A percentile compares a stretch with the other conserved stretches of the same genome.
phyloP scores from a whole-genome alignment of 2,329 filamentous ascomycete species.

The Talaromyces atroroseus region DNA sequence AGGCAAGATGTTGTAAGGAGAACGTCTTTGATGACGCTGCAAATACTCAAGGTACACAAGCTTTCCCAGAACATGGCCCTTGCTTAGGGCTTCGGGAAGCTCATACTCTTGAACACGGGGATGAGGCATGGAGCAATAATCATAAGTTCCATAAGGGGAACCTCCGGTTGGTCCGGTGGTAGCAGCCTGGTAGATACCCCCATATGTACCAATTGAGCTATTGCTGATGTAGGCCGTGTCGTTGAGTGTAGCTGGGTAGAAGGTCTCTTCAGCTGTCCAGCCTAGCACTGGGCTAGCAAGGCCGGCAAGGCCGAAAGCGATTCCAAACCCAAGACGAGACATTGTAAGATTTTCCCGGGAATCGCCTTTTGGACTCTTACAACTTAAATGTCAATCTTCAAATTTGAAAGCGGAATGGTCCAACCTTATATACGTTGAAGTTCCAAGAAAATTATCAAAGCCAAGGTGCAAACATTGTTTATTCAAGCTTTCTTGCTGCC shows the following conservation, averaged over 20 bases:
- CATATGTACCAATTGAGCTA: slow-evolving; percentile 31
- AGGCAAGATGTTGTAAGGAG: slow-evolving; percentile 37
- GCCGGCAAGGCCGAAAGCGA: neutral
- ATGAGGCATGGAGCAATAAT: slow-evolving; percentile 39
- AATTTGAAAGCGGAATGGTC: neutral
- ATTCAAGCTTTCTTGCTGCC: neutral
- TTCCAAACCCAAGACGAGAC: slow-evolving; percentile 6
- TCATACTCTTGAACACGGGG: slow-evolving; percentile 29
- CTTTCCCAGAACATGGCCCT: slow-evolving; percentile 23
- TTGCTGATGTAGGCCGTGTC: slow-evolving; percentile 34
- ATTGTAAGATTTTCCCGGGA: too few species aligned
- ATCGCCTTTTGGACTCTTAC: too few species aligned
- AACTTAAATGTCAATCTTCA: neutral
- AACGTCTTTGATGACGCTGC: slow-evolving; percentile 35
- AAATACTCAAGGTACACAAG: slow-evolving; percentile 37
- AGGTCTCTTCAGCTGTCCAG: slow-evolving; percentile 17
- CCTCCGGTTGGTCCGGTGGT: slow-evolving; percentile 16
- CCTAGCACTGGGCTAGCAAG: slow-evolving; percentile 11
- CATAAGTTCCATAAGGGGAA: slow-evolving; percentile 28
- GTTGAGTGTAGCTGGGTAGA: slow-evolving; percentile 34
- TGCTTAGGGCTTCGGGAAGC: slow-evolving; percentile 24
- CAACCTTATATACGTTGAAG: neutral
- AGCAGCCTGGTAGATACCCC: slow-evolving; percentile 31
- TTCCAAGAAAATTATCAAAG: neutral
- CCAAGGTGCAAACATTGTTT: neutral